These are phyloP conservation scores for Lentinula edodes DNA, from an alignment of 768 basidiomycete genomes.

Conservation along the genomic window DNA sequence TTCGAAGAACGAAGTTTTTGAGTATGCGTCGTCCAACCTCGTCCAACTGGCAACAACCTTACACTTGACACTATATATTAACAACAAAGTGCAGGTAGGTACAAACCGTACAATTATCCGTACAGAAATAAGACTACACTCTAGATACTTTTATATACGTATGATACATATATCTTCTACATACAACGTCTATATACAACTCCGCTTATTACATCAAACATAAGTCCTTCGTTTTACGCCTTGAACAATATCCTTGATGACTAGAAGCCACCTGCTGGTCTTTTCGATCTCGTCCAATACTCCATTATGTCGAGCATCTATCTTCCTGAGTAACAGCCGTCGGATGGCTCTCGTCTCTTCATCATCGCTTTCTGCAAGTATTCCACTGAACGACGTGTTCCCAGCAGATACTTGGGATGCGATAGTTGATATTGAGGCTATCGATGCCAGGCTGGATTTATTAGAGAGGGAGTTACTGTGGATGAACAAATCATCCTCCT, in stretches of 20 bases:
- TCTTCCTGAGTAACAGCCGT: slow-evolving; percentile 59
- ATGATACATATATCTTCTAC: background rate
- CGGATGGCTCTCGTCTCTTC: slow-evolving; percentile 60
- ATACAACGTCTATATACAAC: background rate
- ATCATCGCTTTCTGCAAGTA: slow-evolving; percentile 50
- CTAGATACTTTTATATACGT: background rate
- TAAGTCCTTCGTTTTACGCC: slow-evolving; percentile 49
- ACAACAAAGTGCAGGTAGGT: background rate
- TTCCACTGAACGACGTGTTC: slow-evolving; percentile 40
- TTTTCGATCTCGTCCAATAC: slow-evolving; percentile 63
- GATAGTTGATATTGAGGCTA: slow-evolving; percentile 35
- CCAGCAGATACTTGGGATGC: slow-evolving; percentile 33
- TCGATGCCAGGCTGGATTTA: slow-evolving; percentile 36
- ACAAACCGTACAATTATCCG: background rate
- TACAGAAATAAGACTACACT: slow-evolving; percentile 1
- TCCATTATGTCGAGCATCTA: slow-evolving; percentile 49
- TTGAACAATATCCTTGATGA: slow-evolving; percentile 58
- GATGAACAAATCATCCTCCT: slow-evolving; percentile 17
- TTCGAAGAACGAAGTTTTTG: background rate
- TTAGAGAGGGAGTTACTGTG: slow-evolving; percentile 23
- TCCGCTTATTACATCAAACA: background rate
- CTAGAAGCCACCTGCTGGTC: slow-evolving; percentile 51
- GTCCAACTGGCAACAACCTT: too few relatives aligned
- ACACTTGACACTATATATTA: slow-evolving; percentile 1
- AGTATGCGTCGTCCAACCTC: too few relatives aligned